A percentile compares a stretch with the other conserved stretches of the same genome.
These are phyloP conservation scores for Phialemonium atrogriseum DNA, from an alignment of 2,329 filamentous ascomycete genomes.

Conservation along the genomic window DNA sequence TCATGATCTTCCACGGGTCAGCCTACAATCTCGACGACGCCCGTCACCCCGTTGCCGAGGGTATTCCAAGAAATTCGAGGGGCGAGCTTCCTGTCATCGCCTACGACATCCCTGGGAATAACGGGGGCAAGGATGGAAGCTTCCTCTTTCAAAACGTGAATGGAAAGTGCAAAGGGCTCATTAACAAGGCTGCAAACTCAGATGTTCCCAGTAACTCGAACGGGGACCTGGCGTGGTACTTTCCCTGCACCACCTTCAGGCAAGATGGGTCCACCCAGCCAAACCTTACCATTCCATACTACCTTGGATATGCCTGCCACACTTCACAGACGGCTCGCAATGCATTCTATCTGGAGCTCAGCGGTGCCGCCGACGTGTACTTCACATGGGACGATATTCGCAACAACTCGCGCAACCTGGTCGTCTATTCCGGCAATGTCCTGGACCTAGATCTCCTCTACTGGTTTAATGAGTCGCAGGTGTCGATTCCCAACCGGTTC, in stretches of 20 bases:
- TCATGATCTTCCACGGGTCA: slow-evolving; percentile 93
- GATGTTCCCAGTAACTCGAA: slow-evolving; percentile 70
- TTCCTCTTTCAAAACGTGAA: slow-evolving; percentile 99
- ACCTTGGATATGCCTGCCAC: slow-evolving; percentile 83
- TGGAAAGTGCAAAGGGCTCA: slow-evolving; percentile 86
- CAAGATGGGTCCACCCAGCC: slow-evolving; percentile 80
- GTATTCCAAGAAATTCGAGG: slow-evolving; percentile 52
- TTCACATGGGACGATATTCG: slow-evolving; percentile 93
- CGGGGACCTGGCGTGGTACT: slow-evolving; percentile 87
- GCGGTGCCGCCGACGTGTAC: slow-evolving; percentile 75
- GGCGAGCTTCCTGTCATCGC: slow-evolving; percentile 65
- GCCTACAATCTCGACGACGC: slow-evolving; percentile 79
- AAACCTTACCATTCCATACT: slow-evolving; percentile 67
- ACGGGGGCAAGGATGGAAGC: slow-evolving; percentile 85
- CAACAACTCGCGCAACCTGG: slow-evolving; percentile 80
- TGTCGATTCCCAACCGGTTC: slow-evolving; percentile 68
- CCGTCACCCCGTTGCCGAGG: slow-evolving; percentile 69
- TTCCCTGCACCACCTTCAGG: slow-evolving; percentile 84
- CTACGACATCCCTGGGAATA: slow-evolving; percentile 73
- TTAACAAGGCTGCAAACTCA: slow-evolving; percentile 62
- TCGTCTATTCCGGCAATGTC: slow-evolving; percentile 91
- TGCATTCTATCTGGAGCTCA: slow-evolving; percentile 64
- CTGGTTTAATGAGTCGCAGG: slow-evolving; percentile 83
- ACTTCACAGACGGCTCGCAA: slow-evolving; percentile 62
- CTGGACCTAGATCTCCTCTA: slow-evolving; percentile 79